phyloP scores from a whole-genome alignment of 768 basidiomycete species.

The Termitomyces sp. region DNA sequence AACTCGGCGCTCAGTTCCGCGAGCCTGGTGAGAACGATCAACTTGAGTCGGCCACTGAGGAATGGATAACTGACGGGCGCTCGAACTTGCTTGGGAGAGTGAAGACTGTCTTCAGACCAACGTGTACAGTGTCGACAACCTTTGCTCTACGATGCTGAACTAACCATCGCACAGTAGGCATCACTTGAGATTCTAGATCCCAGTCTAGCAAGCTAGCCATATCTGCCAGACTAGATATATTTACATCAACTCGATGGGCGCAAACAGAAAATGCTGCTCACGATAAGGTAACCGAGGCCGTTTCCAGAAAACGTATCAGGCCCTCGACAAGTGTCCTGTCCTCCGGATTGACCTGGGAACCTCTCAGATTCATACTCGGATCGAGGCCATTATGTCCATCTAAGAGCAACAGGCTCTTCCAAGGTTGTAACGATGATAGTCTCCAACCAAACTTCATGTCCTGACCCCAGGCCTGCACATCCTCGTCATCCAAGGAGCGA shows the following conservation, averaged over 20 bases:
- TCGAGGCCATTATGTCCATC: conserved; percentile 57
- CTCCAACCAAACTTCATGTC: conserved; percentile 72
- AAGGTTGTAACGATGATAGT: conserved; percentile 74
- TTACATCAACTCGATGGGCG: background rate
- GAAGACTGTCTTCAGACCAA: conserved; percentile 78
- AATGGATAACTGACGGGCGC: conserved; percentile 44
- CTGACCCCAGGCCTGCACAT: conserved; percentile 55
- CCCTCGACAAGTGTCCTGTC: conserved; percentile 69
- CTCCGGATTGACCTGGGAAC: conserved; percentile 57
- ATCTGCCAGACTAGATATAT: conserved; percentile 57
- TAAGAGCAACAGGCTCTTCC: conserved; percentile 86
- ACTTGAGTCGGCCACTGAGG: conserved; percentile 1
- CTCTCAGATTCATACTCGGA: conserved; percentile 56
- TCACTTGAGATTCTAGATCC: conserved; percentile 79
- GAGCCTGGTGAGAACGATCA: conserved; percentile 33
- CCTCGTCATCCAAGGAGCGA: conserved; percentile 50
- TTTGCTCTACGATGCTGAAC: conserved; percentile 89
- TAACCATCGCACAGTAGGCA: conserved; percentile 89
- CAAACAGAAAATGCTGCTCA: conserved; percentile 32
- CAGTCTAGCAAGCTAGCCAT: conserved; percentile 80
- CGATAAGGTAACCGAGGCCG: conserved; percentile 73
- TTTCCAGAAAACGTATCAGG: conserved; percentile 71
- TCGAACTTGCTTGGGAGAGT: conserved; percentile 65
- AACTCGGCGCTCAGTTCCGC: conserved; percentile 58
- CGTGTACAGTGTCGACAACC: conserved; percentile 82